Percentiles rank a stretch among this genome's conserved stretches.
These are phyloP conservation scores for Hamamelis virginiana DNA, from an alignment of 164 flowering plant species.

Conservation along the genomic window DNA sequence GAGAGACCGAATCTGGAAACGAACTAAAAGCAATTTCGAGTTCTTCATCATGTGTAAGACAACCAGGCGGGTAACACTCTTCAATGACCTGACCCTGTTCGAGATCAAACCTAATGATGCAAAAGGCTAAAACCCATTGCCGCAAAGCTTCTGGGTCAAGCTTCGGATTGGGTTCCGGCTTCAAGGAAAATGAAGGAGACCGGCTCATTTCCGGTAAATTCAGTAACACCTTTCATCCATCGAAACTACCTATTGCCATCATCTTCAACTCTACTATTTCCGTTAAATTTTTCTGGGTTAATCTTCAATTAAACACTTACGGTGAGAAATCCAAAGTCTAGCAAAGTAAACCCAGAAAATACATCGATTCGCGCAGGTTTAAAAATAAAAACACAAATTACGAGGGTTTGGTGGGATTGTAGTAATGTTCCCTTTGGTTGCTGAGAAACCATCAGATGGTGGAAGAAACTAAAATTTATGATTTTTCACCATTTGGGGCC, in stretches of 20 bases:
- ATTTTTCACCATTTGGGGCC: background rate
- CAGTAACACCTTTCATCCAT: slow-evolving; percentile 16
- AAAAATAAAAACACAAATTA: background rate
- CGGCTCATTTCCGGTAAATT: slow-evolving; percentile 64
- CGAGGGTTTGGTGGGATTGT: background rate
- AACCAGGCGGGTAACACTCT: slow-evolving; percentile 83
- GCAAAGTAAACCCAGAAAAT: slow-evolving; percentile 5
- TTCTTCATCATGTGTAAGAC: slow-evolving; percentile 77
- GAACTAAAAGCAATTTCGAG: slow-evolving; percentile 85
- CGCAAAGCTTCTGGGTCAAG: slow-evolving; percentile 57
- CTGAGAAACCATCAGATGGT: background rate
- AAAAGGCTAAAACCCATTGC: slow-evolving; percentile 86
- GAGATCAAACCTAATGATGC: slow-evolving; percentile 90
- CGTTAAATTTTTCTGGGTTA: background rate
- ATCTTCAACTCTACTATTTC: slow-evolving; percentile 15
- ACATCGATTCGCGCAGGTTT: background rate
- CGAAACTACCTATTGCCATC: slow-evolving; percentile 9
- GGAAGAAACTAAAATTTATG: background rate
- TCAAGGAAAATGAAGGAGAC: slow-evolving; percentile 69
- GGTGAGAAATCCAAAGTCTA: slow-evolving; percentile 9
- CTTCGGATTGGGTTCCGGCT: slow-evolving; percentile 47
- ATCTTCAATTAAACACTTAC: background rate
- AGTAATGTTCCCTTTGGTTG: background rate
- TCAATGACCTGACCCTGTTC: slow-evolving; percentile 98
- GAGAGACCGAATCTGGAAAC: slow-evolving; percentile 96